phyloP scores from a whole-genome alignment of 371 early-diverging fungal species.

The Paraphysoderma sedebokerense region DNA sequence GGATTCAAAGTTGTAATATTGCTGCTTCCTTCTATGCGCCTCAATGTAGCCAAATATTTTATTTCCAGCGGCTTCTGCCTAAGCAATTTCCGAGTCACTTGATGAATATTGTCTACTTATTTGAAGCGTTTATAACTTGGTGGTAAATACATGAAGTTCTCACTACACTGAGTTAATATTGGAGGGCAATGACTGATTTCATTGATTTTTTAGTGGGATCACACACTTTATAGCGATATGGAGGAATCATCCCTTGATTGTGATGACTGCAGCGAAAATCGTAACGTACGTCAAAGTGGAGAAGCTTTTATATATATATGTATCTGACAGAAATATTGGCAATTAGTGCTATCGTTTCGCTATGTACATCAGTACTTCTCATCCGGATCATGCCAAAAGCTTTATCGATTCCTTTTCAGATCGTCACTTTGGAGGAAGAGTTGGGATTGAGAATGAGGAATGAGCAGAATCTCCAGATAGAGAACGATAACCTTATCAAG shows the following conservation, averaged over 20 bases:
- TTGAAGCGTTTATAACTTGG: not conserved
- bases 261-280: not conserved
- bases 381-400: not conserved
- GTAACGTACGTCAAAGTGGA: not conserved
- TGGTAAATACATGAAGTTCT: not conserved
- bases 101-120: not conserved
- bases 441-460: not conserved
- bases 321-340: not conserved
- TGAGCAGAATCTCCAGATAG: not conserved
- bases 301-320: not conserved
- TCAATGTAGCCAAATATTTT: not conserved
- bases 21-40: too few species aligned
- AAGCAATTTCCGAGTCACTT: not conserved
- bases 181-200: too few species aligned
- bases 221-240: not conserved
- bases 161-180: not conserved
- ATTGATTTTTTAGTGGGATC: not conserved
- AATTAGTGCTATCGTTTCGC: not conserved
- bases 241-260: not conserved
- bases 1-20: too few species aligned
- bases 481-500: constrained; percentile 1
- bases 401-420: not conserved
- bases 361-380: not conserved
- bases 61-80: not conserved
- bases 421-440: not conserved